A percentile compares a stretch with the other conserved stretches of the same genome.
Evolutionary conservation across 306 rosid genomes (phyloP).

Genomic region (Dalbergia cochinchinensis): DNA sequence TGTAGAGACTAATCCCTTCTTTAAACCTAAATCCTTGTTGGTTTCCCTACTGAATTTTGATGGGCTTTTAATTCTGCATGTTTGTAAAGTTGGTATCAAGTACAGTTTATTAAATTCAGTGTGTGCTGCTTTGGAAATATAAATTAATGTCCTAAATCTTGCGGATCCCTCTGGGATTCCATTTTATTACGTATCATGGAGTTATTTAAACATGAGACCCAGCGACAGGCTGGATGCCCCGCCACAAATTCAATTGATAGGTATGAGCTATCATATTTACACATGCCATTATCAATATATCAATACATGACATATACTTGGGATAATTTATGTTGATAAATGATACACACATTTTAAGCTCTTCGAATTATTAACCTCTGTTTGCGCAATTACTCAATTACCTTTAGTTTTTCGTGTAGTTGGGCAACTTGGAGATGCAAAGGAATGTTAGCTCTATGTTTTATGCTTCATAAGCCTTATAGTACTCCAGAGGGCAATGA

Average conservation of each 20-base stretch:
- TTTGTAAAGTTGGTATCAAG: conserved; percentile 20
- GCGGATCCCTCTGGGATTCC: conserved; percentile 9
- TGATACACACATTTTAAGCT: conserved; percentile 20
- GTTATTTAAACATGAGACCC: conserved; percentile 3
- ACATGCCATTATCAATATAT: conserved; percentile 33
- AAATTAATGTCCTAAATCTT: conserved; percentile 1
- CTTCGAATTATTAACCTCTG: conserved; percentile 30
- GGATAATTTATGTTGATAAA: conserved; percentile 29
- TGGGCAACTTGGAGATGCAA: conserved; percentile 31
- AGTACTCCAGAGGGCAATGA: conserved; percentile 20
- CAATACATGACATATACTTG: background rate
- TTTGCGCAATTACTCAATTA: conserved; percentile 10
- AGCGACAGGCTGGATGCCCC: conserved; percentile 3
- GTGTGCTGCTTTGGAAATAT: conserved; percentile 22
- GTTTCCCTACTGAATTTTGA: background rate
- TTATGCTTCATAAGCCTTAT: background rate
- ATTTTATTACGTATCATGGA: conserved; percentile 8
- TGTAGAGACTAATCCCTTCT: no score
- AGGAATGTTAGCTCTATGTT: conserved; percentile 28
- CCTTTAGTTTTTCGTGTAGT: conserved; percentile 3
- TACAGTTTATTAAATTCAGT: conserved; percentile 19
- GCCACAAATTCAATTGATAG: conserved; percentile 28
- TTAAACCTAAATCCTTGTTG: no score
- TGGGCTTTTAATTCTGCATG: conserved; percentile 19
- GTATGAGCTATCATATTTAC: conserved; percentile 20